Conservation (phyloP, 495 filamentous ascomycete species). For the Cudoniella acicularis region DNA sequence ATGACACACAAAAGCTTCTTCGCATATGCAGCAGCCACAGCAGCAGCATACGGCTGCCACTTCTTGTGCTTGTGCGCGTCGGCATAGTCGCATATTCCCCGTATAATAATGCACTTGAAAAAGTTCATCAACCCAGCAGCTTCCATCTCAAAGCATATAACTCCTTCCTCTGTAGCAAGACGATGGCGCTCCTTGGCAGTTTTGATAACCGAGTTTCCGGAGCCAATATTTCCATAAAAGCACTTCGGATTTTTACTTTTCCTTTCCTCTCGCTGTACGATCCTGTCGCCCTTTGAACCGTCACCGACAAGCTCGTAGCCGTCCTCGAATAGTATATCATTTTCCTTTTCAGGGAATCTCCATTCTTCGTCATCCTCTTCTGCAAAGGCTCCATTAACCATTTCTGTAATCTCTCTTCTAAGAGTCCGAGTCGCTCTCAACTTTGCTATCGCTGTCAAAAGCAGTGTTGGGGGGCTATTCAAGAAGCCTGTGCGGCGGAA, state of each 20-base stretch:
- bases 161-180: neutral
- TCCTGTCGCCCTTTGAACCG: neutral
- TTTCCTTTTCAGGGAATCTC: neutral
- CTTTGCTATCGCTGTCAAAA: slow-evolving; percentile 15
- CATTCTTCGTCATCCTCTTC: slow-evolving; percentile 5
- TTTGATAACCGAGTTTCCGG: slow-evolving; percentile 2
- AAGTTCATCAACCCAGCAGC: slow-evolving; percentile 28
- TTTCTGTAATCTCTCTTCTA: slow-evolving; percentile 31
- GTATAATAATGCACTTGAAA: slow-evolving; percentile 27
- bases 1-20: slow-evolving; percentile 27
- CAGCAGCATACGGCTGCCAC: slow-evolving; percentile 37
- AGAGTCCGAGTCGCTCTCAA: slow-evolving; percentile 33
- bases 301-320: neutral
- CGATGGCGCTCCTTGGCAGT: neutral
- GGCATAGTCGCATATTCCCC: slow-evolving; percentile 39
- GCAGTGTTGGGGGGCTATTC: slow-evolving; percentile 3
- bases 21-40: slow-evolving; percentile 36
- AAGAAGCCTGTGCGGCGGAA: neutral
- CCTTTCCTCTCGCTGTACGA: slow-evolving; percentile 19
- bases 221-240: slow-evolving; percentile 4
- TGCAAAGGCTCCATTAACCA: slow-evolving; percentile 2
- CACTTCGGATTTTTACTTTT: neutral
- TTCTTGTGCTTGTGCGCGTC: slow-evolving; percentile 36
- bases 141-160: slow-evolving; percentile 28
- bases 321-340: neutral